A percentile compares a stretch with the other conserved stretches of the same genome.
These are phyloP conservation scores for Leptographium wingfieldii DNA, from an alignment of 2,329 filamentous ascomycete genomes.

Conservation along the genomic window DNA sequence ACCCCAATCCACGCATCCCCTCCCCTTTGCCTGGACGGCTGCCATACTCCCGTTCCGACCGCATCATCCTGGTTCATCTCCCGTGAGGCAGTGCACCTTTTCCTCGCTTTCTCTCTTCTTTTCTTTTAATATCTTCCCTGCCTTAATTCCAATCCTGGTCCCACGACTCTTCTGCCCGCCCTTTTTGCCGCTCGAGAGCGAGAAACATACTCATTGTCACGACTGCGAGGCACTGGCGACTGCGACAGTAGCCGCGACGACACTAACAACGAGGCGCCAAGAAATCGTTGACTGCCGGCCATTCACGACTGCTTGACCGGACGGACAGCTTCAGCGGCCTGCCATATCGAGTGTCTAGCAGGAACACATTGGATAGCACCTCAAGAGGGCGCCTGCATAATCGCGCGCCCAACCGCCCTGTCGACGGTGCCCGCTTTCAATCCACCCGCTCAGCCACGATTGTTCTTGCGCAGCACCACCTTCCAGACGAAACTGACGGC, in stretches of 20 bases:
- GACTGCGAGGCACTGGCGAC: not conserved
- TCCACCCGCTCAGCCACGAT: not conserved
- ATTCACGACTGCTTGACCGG: too few species aligned
- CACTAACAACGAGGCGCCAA: not conserved
- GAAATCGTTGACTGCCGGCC: not conserved
- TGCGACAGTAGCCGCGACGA: not conserved
- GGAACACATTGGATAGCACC: not conserved
- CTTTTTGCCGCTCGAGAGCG: not conserved
- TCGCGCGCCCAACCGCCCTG: not conserved
- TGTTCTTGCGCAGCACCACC: not conserved
- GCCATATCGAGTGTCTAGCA: not conserved
- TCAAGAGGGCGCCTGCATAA: not conserved
- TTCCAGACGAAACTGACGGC: too few species aligned
- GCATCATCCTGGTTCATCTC: not conserved
- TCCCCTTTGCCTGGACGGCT: not conserved
- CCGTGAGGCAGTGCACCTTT: slow-evolving; percentile 1
- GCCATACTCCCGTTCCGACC: not conserved
- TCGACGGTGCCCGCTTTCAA: not conserved
- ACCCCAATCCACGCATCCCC: not conserved
- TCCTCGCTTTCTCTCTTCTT: not conserved
- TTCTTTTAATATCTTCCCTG: not conserved
- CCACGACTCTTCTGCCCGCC: not conserved
- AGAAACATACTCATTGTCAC: not conserved
- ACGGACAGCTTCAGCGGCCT: not conserved
- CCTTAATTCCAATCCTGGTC: not conserved